phyloP scores from a whole-genome alignment of 805 yeast species.

The Komagataella pseudopastoris region DNA sequence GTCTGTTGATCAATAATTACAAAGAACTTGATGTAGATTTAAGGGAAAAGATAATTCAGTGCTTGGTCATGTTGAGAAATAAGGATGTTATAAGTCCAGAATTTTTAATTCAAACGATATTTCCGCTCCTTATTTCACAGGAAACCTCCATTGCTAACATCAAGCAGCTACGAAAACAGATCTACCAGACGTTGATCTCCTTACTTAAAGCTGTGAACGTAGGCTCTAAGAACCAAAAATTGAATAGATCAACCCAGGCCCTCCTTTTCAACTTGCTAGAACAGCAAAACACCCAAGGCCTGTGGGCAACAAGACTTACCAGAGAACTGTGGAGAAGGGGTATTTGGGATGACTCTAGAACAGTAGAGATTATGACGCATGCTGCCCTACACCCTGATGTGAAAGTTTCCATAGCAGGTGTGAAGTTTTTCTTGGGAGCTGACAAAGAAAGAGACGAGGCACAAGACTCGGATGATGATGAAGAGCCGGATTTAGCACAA shows the following conservation, averaged over 20 bases:
- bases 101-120: constrained; percentile 67
- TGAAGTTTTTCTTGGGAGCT: constrained; percentile 84
- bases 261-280: constrained; percentile 77
- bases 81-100: constrained; percentile 73
- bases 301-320: constrained; percentile 93
- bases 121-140: constrained; percentile 56
- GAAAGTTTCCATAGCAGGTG: constrained; percentile 85
- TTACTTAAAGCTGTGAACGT: constrained; percentile 73
- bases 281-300: constrained; percentile 61
- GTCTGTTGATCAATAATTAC: constrained; percentile 61
- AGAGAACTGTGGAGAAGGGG: constrained; percentile 96
- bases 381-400: constrained; percentile 82
- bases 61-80: constrained; percentile 82
- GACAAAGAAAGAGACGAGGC: constrained; percentile 87
- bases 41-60: constrained; percentile 83
- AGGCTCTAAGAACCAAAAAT: constrained; percentile 80
- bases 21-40: constrained; percentile 71
- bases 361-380: constrained; percentile 96
- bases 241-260: constrained; percentile 87
- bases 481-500: constrained; percentile 56
- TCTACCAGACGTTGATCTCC: constrained; percentile 67
- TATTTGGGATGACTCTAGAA: constrained; percentile 94
- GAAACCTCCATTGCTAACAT: constrained; percentile 48
- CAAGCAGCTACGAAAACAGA: constrained; percentile 69
- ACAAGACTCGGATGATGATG: constrained; percentile 60